These are phyloP conservation scores for Gilbertella persicaria DNA, from an alignment of 371 early-diverging fungal species.

Conservation along the genomic window DNA sequence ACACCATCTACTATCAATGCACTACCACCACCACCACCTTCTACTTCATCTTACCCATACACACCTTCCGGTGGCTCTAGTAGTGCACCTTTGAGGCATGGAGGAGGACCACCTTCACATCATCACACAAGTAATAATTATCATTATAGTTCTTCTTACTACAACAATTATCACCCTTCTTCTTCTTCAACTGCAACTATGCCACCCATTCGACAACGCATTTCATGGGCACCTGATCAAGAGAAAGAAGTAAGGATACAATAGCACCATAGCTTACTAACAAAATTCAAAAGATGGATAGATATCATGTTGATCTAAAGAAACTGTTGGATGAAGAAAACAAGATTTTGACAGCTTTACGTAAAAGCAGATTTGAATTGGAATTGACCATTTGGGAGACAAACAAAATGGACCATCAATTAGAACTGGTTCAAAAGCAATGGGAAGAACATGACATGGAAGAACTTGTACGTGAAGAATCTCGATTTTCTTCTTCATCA, in stretches of 20 bases:
- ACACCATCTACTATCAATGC: too few species aligned
- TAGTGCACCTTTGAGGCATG: neutral
- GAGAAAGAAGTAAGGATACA: slow-evolving; percentile 54
- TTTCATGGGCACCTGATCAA: slow-evolving; percentile 44
- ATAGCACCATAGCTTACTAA: too few species aligned
- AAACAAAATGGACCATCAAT: slow-evolving; percentile 53
- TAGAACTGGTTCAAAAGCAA: slow-evolving; percentile 52
- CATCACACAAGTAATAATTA: neutral
- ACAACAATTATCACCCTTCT: slow-evolving; percentile 14
- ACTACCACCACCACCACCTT: neutral
- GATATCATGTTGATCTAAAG: slow-evolving; percentile 34
- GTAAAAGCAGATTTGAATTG: slow-evolving; percentile 54
- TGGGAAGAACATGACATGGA: slow-evolving; percentile 54
- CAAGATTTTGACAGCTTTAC: slow-evolving; percentile 33
- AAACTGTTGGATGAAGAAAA: slow-evolving; percentile 47
- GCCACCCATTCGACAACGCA: slow-evolving; percentile 28
- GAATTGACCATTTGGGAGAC: slow-evolving; percentile 60
- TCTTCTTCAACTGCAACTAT: slow-evolving; percentile 11
- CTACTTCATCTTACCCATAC: slow-evolving; percentile 14
- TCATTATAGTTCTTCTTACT: slow-evolving; percentile 10
- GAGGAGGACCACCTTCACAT: slow-evolving; percentile 3
- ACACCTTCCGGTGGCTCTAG: neutral
- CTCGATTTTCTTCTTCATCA: slow-evolving; percentile 2
- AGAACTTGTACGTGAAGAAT: slow-evolving; percentile 27
- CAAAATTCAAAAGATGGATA: slow-evolving; percentile 43